Conservation (phyloP, 495 filamentous ascomycete species). For the Neurospora sp. region DNA sequence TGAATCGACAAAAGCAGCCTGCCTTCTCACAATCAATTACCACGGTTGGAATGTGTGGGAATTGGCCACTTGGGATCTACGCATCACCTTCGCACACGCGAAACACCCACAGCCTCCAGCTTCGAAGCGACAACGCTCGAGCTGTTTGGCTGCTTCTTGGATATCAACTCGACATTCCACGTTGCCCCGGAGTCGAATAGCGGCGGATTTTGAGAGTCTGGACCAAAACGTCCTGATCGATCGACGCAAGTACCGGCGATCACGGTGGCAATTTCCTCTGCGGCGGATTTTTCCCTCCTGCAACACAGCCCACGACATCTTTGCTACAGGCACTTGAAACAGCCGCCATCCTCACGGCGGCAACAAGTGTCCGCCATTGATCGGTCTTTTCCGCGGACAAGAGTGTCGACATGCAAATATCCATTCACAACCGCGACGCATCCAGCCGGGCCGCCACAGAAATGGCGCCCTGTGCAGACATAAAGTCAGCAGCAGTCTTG, state of each 20-base stretch:
- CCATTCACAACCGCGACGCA: neutral
- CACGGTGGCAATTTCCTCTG: neutral
- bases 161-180: neutral
- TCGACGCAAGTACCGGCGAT: neutral
- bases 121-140: neutral
- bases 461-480: neutral
- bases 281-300: neutral
- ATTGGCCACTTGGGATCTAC: neutral
- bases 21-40: neutral
- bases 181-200: neutral
- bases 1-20: slow-evolving; percentile 28
- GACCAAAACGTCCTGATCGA: neutral
- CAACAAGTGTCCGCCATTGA: neutral
- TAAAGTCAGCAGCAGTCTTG: neutral
- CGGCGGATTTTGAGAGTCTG: neutral
- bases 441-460: neutral
- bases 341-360: neutral
- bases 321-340: neutral
- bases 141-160: neutral
- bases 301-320: neutral
- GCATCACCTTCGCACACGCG: neutral
- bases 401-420: neutral
- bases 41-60: neutral
- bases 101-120: neutral
- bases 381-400: neutral